Evolutionary conservation across 805 yeast species (phyloP), one percentile per base, ranked within the genome.

Genomic region (Yamadazyma scolyti): DNA sequence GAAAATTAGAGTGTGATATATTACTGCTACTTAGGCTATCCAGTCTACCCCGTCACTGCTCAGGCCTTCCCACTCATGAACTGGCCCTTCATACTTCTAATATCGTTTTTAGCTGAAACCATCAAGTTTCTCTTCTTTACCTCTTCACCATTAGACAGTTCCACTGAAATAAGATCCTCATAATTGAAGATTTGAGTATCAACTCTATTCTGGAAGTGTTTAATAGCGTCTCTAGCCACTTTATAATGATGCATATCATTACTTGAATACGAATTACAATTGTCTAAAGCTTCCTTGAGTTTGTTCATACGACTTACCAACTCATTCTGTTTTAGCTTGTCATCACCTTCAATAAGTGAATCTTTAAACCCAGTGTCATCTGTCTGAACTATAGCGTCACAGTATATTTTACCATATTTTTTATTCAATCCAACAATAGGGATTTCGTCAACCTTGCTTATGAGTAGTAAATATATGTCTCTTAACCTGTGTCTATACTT

Each of bases 21-120:
- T 8, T 19, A 19, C 21, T 12, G 9, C 9, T 5, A 20, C 7
- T 16, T 4, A 12, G 10, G 9, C 16, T n/a, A n/a, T n/a, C n/a
- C n/a, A n/a, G n/a, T n/a, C n/a, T n/a, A n/a, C n/a, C n/a, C n/a
- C n/a, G n/a, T n/a, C n/a, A n/a, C n/a, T n/a, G n/a, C n/a, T 33
- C 37, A 58, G 3, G 43, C 58, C 31, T 58, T 56, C 0, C 71
- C 71, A 42, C 68, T 64, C 66, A 65, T 65, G 35, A 43, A 65
- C 43, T 60, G 39, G n/a, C 71, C 71, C 46, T 65, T 65, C 23
- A 65, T 58, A 28, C 58, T 47, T 31, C 71, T 47, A n/a, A 65
- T 58, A 29, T 58, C 65, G 31, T 52, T 57, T 39, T 52, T 59
- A 16, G 55, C 53, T 20, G 62, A 69, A 10, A 49, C 42, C 1